A percentile compares a stretch with the other conserved stretches of the same genome.
These are phyloP conservation scores for Globisporangium lucens DNA, from an alignment of 352 stramenopile species.

Conservation along the genomic window DNA sequence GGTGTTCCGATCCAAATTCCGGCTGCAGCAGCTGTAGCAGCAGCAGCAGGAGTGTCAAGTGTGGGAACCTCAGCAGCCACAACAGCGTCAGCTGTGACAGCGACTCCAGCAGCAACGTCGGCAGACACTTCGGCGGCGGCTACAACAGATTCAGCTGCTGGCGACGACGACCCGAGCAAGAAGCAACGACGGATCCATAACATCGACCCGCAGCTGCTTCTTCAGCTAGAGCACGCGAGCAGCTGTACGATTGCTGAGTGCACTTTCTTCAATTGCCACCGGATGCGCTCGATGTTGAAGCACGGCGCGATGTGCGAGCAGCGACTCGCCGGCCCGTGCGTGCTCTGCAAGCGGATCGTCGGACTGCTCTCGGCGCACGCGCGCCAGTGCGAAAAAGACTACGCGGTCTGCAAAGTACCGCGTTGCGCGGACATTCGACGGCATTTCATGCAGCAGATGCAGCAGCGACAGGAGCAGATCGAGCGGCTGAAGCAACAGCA, in stretches of 20 bases:
- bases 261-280: constrained; percentile 83
- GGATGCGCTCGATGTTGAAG: constrained; percentile 88
- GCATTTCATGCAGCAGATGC: constrained; percentile 76
- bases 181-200: constrained; percentile 88
- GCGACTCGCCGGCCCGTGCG: constrained; percentile 72
- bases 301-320: constrained; percentile 84
- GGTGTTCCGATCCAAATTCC: not conserved
- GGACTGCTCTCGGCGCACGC: constrained; percentile 80
- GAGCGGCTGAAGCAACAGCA: constrained; percentile 42
- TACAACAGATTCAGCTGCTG: constrained; percentile 4
- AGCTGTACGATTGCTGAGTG: constrained; percentile 66
- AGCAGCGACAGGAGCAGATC: constrained; percentile 68
- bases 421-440: constrained; percentile 84
- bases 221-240: constrained; percentile 85
- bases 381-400: constrained; percentile 77
- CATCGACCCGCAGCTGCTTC: constrained; percentile 82
- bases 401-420: constrained; percentile 74
- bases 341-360: constrained; percentile 86
- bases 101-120: not conserved
- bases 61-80: constrained; percentile 9
- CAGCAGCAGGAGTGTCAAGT: not conserved
- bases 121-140: constrained; percentile 7
- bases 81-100: not conserved
- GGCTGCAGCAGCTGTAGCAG: not conserved
- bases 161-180: constrained; percentile 85